These are phyloP conservation scores for Chamaenerion angustifolium DNA, from an alignment of 345 rosid species.

Conservation along the genomic window DNA sequence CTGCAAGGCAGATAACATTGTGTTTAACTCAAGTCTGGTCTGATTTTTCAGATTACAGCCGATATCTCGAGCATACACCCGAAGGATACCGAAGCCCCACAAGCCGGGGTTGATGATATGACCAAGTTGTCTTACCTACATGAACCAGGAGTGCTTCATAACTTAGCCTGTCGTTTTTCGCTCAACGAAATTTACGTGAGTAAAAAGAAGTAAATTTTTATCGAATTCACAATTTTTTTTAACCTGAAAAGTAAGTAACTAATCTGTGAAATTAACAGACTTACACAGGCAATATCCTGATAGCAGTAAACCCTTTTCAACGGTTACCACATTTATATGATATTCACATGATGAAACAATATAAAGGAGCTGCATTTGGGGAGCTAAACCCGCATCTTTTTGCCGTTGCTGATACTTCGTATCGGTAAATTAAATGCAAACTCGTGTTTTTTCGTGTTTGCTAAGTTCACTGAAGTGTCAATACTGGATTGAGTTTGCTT, in stretches of 20 bases:
- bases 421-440: constrained; percentile 29
- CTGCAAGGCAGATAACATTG: neutral
- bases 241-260: neutral
- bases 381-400: constrained; percentile 86
- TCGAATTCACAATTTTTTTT: neutral
- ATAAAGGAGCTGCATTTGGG: constrained; percentile 82
- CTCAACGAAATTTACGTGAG: constrained; percentile 87
- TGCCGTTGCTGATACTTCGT: constrained; percentile 83
- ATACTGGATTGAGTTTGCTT: neutral
- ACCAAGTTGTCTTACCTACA: constrained; percentile 83
- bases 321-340: constrained; percentile 75
- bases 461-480: neutral
- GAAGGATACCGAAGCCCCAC: constrained; percentile 79
- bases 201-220: neutral
- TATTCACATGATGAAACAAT: constrained; percentile 82
- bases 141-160: constrained; percentile 91
- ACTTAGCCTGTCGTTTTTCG: constrained; percentile 57
- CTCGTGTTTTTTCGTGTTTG: neutral
- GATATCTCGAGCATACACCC: constrained; percentile 58
- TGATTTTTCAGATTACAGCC: constrained; percentile 35
- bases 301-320: constrained; percentile 84
- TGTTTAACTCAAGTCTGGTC: neutral
- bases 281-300: constrained; percentile 75
- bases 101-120: constrained; percentile 97
- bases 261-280: constrained; percentile 26